Percentiles rank a stretch among this genome's conserved stretches.
phyloP scores from a whole-genome alignment of 2,329 filamentous ascomycete genomes.

The Trichoderma sp. region DNA sequence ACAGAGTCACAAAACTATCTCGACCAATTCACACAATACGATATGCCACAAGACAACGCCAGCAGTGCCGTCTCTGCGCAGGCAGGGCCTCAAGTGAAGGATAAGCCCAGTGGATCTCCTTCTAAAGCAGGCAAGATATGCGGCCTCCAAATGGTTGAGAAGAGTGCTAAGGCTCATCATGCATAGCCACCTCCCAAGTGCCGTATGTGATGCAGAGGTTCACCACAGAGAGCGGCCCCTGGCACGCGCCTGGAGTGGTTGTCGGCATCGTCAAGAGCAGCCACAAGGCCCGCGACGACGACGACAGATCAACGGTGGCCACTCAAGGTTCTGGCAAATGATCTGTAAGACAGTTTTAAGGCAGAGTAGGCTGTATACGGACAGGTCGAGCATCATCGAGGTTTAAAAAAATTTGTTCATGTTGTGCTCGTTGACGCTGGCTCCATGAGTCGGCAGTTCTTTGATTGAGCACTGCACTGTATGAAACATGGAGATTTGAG shows the following conservation, averaged over 20 bases:
- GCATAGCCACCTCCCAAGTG: slow-evolving; percentile 11
- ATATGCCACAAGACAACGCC: slow-evolving; percentile 5
- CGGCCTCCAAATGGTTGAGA: not conserved
- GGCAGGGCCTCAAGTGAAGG: slow-evolving; percentile 4
- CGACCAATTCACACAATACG: not conserved
- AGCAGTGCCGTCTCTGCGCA: not conserved
- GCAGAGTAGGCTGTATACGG: not conserved
- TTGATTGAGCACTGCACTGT: not conserved
- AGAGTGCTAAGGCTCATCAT: slow-evolving; percentile 4
- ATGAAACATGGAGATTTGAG: not conserved
- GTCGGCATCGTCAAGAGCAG: slow-evolving; percentile 19
- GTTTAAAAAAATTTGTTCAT: not conserved
- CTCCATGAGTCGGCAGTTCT: not conserved
- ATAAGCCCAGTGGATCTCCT: slow-evolving; percentile 5
- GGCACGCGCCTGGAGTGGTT: slow-evolving; percentile 12
- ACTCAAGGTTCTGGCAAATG: slow-evolving; percentile 26
- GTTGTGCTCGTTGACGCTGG: not conserved
- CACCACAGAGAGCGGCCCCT: slow-evolving; percentile 18
- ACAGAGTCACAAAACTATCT: not conserved
- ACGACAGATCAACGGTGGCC: slow-evolving; percentile 25
- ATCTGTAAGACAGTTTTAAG: not conserved
- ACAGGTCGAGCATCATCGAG: not conserved
- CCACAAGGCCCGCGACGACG: not conserved
- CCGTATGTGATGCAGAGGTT: slow-evolving; percentile 26
- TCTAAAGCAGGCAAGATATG: slow-evolving; percentile 6